Evolutionary conservation across 225 moss, liverwort and hornwort species (phyloP), one percentile per base, ranked within the genome.

Genomic region (Polytrichum commune): DNA sequence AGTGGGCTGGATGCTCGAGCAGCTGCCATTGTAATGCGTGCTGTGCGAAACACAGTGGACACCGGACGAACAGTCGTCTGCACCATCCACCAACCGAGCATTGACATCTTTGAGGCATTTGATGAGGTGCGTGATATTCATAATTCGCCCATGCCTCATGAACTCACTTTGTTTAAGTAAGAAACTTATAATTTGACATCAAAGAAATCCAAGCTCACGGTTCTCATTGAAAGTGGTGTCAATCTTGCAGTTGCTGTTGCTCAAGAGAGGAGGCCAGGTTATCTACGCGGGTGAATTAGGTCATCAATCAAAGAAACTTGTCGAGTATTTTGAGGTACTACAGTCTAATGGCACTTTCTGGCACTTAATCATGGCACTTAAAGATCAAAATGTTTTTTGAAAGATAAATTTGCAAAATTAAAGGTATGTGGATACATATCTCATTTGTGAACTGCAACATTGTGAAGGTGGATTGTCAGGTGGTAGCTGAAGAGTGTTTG

Each of bases 61-160:
- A 87, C 87, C 0, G 87, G 87, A 65, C 77, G 87, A 58, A 87
- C 87, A 54, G 87, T 87, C 32, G 87, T 87, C 75, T 87, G 87
- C 81, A 87, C 87, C 70, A 87, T 87, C 60, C 87, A 87, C 27
- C 87, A 87, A 55, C 87, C 87, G 54, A 87, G 87, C 69, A 87
- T 84, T 23, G 87, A 87, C 56, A 87, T 87, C 67, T 87, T 87
- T 54, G 87, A 87, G 77, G 84, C 87, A 60, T 87, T 87, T 57
- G 87, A 87, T 63, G 87, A 87, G 81, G 87, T 87, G 33, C 1
- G 58, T 58, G 22, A 20, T 7, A 58, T 58, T 35, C 35, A 35
- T 35, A 35, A 58, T 24, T 6, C 2, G 6, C 58, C 22, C 58
- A 58, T 1, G 46, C 46, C 13, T 46, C 46, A 46, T 46, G 46